Percentiles rank a stretch among this genome's conserved stretches.
These are phyloP conservation scores for Cyberlindnera misumaiensis DNA, from an alignment of 805 yeast genomes.

Conservation along the genomic window DNA sequence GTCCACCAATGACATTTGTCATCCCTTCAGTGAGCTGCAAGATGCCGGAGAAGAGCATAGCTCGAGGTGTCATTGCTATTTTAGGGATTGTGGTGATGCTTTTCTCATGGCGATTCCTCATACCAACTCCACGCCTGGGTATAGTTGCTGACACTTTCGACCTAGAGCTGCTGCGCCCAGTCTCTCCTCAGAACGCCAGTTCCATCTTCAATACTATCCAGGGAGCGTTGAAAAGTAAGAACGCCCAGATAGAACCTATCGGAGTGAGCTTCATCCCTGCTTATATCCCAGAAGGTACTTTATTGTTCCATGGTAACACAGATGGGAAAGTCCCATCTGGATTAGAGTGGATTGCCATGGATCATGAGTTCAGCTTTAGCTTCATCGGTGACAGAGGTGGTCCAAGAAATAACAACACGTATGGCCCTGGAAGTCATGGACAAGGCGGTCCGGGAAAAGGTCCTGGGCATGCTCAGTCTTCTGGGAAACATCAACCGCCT, in stretches of 20 bases:
- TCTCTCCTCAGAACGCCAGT: slow-evolving; percentile 41
- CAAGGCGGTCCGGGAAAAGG: slow-evolving; percentile 3
- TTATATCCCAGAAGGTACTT: slow-evolving; percentile 50
- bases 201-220: slow-evolving; percentile 50
- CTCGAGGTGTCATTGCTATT: too few species aligned
- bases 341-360: slow-evolving; percentile 62
- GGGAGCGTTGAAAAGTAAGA: slow-evolving; percentile 45
- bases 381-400: slow-evolving; percentile 30
- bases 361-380: slow-evolving; percentile 50
- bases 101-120: too few species aligned
- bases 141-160: too few species aligned
- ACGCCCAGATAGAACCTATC: slow-evolving; percentile 45
- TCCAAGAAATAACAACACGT: too few species aligned
- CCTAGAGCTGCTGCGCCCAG: slow-evolving; percentile 4
- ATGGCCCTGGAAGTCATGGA: slow-evolving; percentile 5
- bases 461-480: too few species aligned
- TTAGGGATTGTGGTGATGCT: too few species aligned
- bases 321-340: slow-evolving; percentile 35
- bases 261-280: slow-evolving; percentile 58
- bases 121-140: too few species aligned
- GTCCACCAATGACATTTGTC: too few species aligned
- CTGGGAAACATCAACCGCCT: too few species aligned
- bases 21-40: too few species aligned
- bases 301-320: slow-evolving; percentile 46
- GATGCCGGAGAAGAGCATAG: too few species aligned